phyloP scores from a whole-genome alignment of 2,329 filamentous ascomycete genomes.

The Talaromyces sp. region DNA sequence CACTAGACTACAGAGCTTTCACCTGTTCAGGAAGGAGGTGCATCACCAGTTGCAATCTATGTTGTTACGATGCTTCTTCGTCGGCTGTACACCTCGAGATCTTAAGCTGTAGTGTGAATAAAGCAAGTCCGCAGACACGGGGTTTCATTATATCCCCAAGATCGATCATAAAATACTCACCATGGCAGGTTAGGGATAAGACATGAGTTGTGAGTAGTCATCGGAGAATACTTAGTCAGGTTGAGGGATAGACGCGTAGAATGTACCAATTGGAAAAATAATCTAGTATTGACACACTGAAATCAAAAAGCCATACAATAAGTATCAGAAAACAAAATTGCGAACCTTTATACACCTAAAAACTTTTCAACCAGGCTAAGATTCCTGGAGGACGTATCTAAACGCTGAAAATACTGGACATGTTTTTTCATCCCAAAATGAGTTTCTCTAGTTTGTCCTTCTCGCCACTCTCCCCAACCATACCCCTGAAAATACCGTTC shows the following conservation, averaged over 20 bases:
- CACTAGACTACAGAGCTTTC: neutral
- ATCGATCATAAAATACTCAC: too few species aligned
- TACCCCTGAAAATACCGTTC: slow-evolving; percentile 13
- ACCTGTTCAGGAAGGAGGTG: neutral
- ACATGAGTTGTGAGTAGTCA: too few species aligned
- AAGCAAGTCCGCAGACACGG: too few species aligned
- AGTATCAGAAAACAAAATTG: neutral
- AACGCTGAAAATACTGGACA: neutral
- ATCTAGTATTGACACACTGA: too few species aligned
- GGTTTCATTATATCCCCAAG: too few species aligned
- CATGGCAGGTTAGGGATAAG: too few species aligned
- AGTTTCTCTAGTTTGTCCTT: slow-evolving; percentile 17
- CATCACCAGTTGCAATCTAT: neutral
- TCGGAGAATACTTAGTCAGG: neutral
- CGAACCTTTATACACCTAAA: neutral
- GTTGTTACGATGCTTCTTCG: neutral
- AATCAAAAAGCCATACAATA: neutral
- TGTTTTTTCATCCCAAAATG: slow-evolving; percentile 8
- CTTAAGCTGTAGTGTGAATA: neutral
- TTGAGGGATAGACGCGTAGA: neutral
- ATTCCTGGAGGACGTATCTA: neutral
- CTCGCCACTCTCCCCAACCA: slow-evolving; percentile 19
- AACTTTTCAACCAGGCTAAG: neutral
- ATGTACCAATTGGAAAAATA: too few species aligned
- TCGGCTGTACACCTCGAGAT: neutral